phyloP scores from a whole-genome alignment of 108 stramenopile genomes.

The Pseudonitzschia multistriata region DNA sequence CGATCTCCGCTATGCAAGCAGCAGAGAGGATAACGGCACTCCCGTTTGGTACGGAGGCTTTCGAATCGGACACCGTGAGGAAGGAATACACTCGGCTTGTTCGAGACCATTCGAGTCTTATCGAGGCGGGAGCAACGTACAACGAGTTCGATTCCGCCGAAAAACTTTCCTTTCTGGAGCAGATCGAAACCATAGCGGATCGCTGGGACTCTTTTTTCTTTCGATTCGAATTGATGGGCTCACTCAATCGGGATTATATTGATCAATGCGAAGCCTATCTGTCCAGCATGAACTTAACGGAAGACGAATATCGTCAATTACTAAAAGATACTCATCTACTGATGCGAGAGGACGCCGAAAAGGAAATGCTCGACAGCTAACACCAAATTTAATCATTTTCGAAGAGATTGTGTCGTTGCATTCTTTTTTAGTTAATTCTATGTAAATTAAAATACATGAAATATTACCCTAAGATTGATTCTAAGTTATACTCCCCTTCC shows the following conservation, averaged over 20 bases:
- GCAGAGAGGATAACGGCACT: conserved; percentile 33
- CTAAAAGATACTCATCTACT: conserved; percentile 33
- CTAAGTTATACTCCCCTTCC: too few species aligned
- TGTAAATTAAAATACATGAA: too few species aligned
- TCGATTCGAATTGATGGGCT: conserved; percentile 38
- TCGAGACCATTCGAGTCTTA: conserved; percentile 32
- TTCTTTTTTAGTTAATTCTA: too few species aligned
- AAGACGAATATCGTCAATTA: conserved; percentile 33
- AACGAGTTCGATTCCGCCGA: conserved; percentile 35
- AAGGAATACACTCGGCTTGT: conserved; percentile 48
- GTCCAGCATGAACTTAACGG: conserved; percentile 35
- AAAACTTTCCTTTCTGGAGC: conserved; percentile 41
- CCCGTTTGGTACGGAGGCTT: conserved; percentile 27
- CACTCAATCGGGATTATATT: conserved; percentile 28
- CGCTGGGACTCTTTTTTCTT: conserved; percentile 51
- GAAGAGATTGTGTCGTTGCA: too few species aligned
- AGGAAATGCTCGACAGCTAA: background rate
- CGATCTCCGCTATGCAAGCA: conserved; percentile 32
- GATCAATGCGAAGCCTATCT: conserved; percentile 42
- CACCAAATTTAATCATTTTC: too few species aligned
- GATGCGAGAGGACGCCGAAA: conserved; percentile 43
- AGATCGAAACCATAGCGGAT: conserved; percentile 48
- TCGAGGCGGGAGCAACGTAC: conserved; percentile 42
- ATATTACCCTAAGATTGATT: too few species aligned
- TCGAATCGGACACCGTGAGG: conserved; percentile 39